phyloP scores from a whole-genome alignment of 192 early-diverging fungal species.

The Glomus cerebriforme region DNA sequence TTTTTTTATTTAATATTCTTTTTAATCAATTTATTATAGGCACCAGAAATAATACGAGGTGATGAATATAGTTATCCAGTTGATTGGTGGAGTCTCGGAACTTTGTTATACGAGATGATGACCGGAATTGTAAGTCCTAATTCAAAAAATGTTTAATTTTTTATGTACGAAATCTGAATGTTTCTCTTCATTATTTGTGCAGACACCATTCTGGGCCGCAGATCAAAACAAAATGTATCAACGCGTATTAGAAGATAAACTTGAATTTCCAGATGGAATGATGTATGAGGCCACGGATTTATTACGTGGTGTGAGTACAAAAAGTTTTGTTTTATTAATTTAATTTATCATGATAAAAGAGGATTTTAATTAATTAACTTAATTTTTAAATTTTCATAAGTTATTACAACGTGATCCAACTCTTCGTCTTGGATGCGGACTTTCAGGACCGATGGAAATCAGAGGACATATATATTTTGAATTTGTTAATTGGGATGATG shows the following conservation, averaged over 20 bases:
- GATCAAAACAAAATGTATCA: constrained; percentile 61
- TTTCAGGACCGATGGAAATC: constrained; percentile 61
- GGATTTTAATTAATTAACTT: background rate
- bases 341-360: background rate
- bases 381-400: constrained; percentile 21
- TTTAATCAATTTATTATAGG: constrained; percentile 45
- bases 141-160: background rate
- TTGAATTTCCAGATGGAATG: constrained; percentile 52
- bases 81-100: constrained; percentile 94
- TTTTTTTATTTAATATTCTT: background rate
- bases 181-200: background rate
- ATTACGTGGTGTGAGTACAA: constrained; percentile 45
- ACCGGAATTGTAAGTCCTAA: constrained; percentile 59
- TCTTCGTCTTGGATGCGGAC: constrained; percentile 65
- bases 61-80: constrained; percentile 70
- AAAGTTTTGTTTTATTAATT: background rate
- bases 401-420: constrained; percentile 59
- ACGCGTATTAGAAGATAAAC: constrained; percentile 54
- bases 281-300: constrained; percentile 48
- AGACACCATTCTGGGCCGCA: constrained; percentile 63
- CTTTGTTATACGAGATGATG: constrained; percentile 91
- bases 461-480: constrained; percentile 76
- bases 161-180: background rate
- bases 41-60: constrained; percentile 73
- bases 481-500: constrained; percentile 72